phyloP scores from a whole-genome alignment of 306 rosid species.

The Trifolium subterraneum region DNA sequence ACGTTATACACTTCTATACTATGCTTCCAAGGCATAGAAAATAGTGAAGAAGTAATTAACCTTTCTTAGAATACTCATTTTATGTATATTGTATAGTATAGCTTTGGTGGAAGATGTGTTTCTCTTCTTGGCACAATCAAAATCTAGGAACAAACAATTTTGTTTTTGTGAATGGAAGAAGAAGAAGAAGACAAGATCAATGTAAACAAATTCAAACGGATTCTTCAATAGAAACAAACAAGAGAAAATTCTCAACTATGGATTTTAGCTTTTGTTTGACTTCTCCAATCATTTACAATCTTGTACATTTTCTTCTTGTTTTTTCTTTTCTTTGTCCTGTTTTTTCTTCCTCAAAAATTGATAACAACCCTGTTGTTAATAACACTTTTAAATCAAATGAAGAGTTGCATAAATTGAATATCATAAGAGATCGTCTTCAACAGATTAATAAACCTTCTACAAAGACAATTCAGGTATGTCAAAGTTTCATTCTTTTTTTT shows the following conservation, averaged over 20 bases:
- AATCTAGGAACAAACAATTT: slow-evolving; percentile 46
- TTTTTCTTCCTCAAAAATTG: slow-evolving; percentile 50
- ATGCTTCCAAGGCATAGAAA: slow-evolving; percentile 59
- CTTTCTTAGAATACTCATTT: slow-evolving; percentile 49
- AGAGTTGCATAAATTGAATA: slow-evolving; percentile 60
- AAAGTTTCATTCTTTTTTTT: slow-evolving; percentile 15
- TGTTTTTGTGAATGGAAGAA: slow-evolving; percentile 46
- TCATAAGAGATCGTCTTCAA: slow-evolving; percentile 62
- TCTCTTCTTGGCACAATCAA: slow-evolving; percentile 50
- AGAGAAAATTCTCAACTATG: slow-evolving; percentile 56
- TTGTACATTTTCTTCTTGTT: slow-evolving; percentile 69
- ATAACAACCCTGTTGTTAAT: slow-evolving; percentile 46
- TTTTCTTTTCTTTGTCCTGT: slow-evolving; percentile 62
- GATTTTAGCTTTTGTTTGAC: slow-evolving; percentile 65
- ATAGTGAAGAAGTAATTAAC: slow-evolving; percentile 55
- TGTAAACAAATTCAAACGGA: slow-evolving; percentile 47
- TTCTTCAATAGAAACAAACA: slow-evolving; percentile 51
- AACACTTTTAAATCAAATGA: slow-evolving; percentile 62
- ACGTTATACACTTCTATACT: slow-evolving; percentile 22
- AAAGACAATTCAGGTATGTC: slow-evolving; percentile 80
- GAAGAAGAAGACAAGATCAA: slow-evolving; percentile 56
- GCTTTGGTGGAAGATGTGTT: slow-evolving; percentile 49
- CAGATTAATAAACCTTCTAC: slow-evolving; percentile 76
- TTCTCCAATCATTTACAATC: slow-evolving; percentile 53
- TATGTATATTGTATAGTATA: slow-evolving; percentile 44